phyloP scores from a whole-genome alignment of 306 rosid species.

The Pyrus pyrifolia region DNA sequence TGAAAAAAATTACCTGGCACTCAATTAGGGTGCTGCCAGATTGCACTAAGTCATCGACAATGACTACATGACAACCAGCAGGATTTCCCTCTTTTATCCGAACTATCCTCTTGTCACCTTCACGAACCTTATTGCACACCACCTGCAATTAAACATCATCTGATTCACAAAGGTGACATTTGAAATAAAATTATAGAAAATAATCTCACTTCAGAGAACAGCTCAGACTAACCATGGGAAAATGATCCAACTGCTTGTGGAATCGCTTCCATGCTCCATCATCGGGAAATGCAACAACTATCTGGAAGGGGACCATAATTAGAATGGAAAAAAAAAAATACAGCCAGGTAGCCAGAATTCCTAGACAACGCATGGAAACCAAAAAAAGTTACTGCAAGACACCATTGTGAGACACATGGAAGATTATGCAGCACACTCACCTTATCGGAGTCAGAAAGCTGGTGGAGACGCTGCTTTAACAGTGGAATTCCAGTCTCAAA shows the following conservation, averaged over 20 bases:
- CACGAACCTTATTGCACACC: slow-evolving; percentile 88
- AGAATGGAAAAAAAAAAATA: background rate
- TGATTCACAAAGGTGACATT: background rate
- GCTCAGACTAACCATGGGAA: slow-evolving; percentile 47
- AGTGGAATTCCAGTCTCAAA: slow-evolving; percentile 97
- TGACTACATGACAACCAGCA: slow-evolving; percentile 79
- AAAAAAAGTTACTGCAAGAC: background rate
- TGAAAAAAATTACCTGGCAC: slow-evolving; percentile 59
- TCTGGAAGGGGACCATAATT: slow-evolving; percentile 36
- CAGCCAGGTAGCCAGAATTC: slow-evolving; percentile 1
- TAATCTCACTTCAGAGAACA: slow-evolving; percentile 3
- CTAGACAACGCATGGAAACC: background rate
- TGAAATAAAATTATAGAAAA: background rate
- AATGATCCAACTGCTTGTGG: slow-evolving; percentile 82
- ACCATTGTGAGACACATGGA: background rate
- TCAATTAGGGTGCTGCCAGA: slow-evolving; percentile 94
- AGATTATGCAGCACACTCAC: slow-evolving; percentile 26
- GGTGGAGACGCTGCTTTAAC: slow-evolving; percentile 71
- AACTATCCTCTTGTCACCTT: slow-evolving; percentile 89
- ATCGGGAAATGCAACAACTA: slow-evolving; percentile 93
- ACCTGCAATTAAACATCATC: slow-evolving; percentile 44
- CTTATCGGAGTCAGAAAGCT: slow-evolving; percentile 72
- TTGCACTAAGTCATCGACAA: slow-evolving; percentile 97
- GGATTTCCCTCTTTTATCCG: slow-evolving; percentile 90
- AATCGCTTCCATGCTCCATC: slow-evolving; percentile 99